Percentiles rank a stretch among this genome's conserved stretches.
phyloP scores from a whole-genome alignment of 2,329 filamentous ascomycete genomes.

The Alternaria alternata region DNA sequence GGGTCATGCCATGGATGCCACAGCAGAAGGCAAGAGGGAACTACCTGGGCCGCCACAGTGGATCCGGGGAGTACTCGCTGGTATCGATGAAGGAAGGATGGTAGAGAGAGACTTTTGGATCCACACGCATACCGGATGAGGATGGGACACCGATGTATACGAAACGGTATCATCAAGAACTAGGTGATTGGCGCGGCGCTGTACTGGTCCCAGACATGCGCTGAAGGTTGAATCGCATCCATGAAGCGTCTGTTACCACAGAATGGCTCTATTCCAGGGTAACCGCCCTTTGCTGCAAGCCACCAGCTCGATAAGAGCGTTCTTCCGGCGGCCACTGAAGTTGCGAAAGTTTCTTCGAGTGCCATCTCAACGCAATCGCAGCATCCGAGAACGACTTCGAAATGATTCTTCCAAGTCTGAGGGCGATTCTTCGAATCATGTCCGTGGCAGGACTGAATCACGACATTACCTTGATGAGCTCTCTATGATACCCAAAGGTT shows the following conservation, averaged over 20 bases:
- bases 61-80: slow-evolving; percentile 36
- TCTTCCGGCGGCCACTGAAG: background rate
- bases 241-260: background rate
- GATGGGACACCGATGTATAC: background rate
- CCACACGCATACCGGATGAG: slow-evolving; percentile 29
- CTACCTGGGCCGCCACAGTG: slow-evolving; percentile 31
- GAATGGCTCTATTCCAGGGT: background rate
- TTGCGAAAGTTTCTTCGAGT: background rate
- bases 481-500: no score
- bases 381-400: background rate
- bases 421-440: background rate
- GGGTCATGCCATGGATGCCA: slow-evolving; percentile 5
- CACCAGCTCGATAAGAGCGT: background rate
- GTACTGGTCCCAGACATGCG: background rate
- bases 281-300: background rate
- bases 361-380: background rate
- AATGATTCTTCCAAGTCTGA: background rate
- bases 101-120: slow-evolving; percentile 40
- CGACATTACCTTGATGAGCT: background rate
- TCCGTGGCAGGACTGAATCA: no score
- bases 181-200: background rate
- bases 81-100: slow-evolving; percentile 39
- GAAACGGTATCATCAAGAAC: background rate
- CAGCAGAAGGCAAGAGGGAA: slow-evolving; percentile 4
- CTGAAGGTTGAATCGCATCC: background rate